Conservation (phyloP, 139 green algal species). For the Ettlia oleoabundans region DNA sequence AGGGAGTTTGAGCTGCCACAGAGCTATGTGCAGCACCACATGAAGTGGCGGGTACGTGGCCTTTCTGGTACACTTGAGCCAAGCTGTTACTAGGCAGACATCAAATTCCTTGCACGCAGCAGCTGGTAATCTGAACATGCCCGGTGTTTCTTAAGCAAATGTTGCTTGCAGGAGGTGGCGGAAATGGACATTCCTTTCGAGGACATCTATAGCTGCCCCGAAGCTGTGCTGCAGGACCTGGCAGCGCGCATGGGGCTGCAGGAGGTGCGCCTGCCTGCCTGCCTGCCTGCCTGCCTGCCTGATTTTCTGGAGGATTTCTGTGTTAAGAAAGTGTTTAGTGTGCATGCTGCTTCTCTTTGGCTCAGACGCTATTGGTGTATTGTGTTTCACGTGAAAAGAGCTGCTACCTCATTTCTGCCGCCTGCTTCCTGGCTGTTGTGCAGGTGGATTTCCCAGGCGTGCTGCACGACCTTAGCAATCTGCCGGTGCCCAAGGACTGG, state of each 20-base stretch:
- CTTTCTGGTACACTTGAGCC: too few species aligned
- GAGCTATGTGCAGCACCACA: constrained; percentile 38
- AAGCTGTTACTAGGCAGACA: too few species aligned
- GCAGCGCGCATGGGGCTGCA: constrained; percentile 23
- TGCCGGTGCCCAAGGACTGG: constrained; percentile 15
- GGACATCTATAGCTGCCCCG: constrained; percentile 35
- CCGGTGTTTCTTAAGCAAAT: too few species aligned
- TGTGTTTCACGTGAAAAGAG: too few species aligned
- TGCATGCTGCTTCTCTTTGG: not conserved
- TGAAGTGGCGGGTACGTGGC: too few species aligned
- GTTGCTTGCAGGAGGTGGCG: constrained; percentile 34
- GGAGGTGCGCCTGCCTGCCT: too few species aligned
- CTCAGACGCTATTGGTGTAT: too few species aligned
- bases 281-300: too few species aligned
- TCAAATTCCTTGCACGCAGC: too few species aligned
- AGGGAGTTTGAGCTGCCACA: constrained; percentile 7
- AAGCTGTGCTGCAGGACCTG: constrained; percentile 19
- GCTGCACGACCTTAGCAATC: not conserved
- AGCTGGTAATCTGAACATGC: too few species aligned
- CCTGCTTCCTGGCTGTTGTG: not conserved
- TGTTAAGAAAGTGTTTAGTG: too few species aligned
- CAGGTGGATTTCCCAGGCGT: not conserved
- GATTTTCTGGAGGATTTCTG: too few species aligned
- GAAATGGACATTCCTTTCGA: constrained; percentile 44
- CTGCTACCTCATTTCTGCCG: not conserved